Conservation (phyloP, 805 yeast species). For the Helenozyma rhizophorensis region DNA sequence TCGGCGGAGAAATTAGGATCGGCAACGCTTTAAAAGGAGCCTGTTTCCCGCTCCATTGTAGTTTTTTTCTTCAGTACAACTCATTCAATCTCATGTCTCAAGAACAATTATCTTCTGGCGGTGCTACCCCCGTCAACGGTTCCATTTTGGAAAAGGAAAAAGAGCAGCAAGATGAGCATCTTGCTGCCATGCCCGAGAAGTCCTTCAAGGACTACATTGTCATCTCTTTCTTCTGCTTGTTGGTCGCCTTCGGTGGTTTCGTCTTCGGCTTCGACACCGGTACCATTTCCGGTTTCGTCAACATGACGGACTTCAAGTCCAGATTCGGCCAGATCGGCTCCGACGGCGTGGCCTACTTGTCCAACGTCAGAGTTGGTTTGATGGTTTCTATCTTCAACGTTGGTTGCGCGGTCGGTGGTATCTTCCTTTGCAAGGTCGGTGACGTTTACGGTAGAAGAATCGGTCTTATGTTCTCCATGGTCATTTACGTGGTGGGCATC, state of each 20-base stretch:
- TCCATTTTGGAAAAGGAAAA: slow-evolving; percentile 21
- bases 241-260: slow-evolving; percentile 72
- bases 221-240: slow-evolving; percentile 41
- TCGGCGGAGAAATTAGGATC: no score
- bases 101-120: slow-evolving; percentile 25
- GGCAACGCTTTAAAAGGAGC: slow-evolving; percentile 10
- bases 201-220: slow-evolving; percentile 37
- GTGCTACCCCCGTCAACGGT: slow-evolving; percentile 29
- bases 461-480: slow-evolving; percentile 50
- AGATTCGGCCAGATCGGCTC: slow-evolving; percentile 47
- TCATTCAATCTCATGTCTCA: slow-evolving; percentile 17
- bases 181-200: slow-evolving; percentile 26
- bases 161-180: slow-evolving; percentile 3
- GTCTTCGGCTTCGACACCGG: slow-evolving; percentile 78
- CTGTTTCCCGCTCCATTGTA: background rate
- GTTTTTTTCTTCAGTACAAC: slow-evolving; percentile 3
- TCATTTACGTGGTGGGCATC: slow-evolving; percentile 57
- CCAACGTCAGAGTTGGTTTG: slow-evolving; percentile 47
- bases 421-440: slow-evolving; percentile 51
- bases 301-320: slow-evolving; percentile 50
- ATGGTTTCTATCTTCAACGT: slow-evolving; percentile 55
- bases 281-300: slow-evolving; percentile 67
- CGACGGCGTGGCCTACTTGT: slow-evolving; percentile 37
- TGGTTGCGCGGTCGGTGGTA: slow-evolving; percentile 72
- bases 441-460: slow-evolving; percentile 57